phyloP scores from a whole-genome alignment of 73 alveolate species.

The Durusdinium trenchii region DNA sequence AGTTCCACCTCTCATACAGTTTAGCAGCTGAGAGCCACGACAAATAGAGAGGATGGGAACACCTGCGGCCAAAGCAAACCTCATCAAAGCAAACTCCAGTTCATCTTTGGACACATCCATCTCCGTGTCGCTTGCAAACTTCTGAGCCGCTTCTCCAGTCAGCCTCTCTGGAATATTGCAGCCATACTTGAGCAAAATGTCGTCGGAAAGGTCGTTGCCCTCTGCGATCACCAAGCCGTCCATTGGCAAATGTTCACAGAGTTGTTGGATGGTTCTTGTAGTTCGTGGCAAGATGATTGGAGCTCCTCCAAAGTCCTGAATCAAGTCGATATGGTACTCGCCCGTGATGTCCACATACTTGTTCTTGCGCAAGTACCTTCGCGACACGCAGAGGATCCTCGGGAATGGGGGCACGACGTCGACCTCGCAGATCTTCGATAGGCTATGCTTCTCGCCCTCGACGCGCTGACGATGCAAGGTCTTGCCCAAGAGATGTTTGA shows the following conservation, averaged over 20 bases:
- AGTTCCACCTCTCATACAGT: constrained; percentile 25
- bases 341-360: constrained; percentile 41
- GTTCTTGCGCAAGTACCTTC: constrained; percentile 8
- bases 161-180: not conserved
- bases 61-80: not conserved
- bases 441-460: no score
- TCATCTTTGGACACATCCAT: constrained; percentile 15
- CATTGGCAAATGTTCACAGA: constrained; percentile 12
- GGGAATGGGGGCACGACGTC: no score
- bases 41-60: not conserved
- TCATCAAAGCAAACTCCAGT: constrained; percentile 27
- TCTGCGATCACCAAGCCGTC: constrained; percentile 25
- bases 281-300: constrained; percentile 37
- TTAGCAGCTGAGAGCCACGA: constrained; percentile 39
- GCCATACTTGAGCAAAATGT: not conserved
- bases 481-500: no score
- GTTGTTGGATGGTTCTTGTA: not conserved
- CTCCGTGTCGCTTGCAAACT: constrained; percentile 21
- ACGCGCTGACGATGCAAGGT: no score
- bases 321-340: constrained; percentile 32
- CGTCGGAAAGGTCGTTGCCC: constrained; percentile 36
- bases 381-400: constrained; percentile 21
- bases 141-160: not conserved
- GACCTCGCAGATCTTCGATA: no score
- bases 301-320: constrained; percentile 27